A percentile compares a stretch with the other conserved stretches of the same genome.
Conservation (phyloP, 139 green algal species). For the Chlamydomonas sp. region DNA sequence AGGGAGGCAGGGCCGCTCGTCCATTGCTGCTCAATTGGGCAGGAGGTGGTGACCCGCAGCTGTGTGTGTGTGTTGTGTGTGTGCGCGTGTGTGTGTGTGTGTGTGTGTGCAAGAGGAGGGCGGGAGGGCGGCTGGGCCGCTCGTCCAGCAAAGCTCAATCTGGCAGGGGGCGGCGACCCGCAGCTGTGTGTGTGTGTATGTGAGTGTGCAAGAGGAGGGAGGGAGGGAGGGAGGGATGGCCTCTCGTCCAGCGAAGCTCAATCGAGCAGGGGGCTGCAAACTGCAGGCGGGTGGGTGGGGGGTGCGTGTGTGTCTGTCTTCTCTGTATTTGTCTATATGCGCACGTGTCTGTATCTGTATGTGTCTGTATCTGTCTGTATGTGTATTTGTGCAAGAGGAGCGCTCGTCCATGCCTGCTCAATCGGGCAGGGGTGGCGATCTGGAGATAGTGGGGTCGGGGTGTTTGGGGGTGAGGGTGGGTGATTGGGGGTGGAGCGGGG, state of each 20-base stretch:
- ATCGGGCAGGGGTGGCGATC: not conserved
- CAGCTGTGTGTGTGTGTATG: not conserved
- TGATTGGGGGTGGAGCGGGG: not conserved
- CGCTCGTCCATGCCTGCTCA: not conserved
- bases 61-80: not conserved
- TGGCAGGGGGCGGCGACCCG: conserved; percentile 73
- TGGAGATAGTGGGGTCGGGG: not conserved
- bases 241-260: conserved; percentile 89
- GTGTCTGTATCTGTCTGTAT: not conserved
- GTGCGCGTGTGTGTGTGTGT: not conserved
- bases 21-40: conserved; percentile 96
- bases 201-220: not conserved
- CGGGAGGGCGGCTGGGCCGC: conserved; percentile 31
- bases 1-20: conserved; percentile 30
- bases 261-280: conserved; percentile 84
- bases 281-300: not conserved
- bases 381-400: not conserved
- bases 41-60: conserved; percentile 61
- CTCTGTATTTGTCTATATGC: no score
- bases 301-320: not conserved
- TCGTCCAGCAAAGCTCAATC: conserved; percentile 95
- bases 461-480: not conserved
- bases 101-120: not conserved
- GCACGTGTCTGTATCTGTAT: not conserved
- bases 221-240: conserved; percentile 29